A percentile compares a stretch with the other conserved stretches of the same genome.
phyloP scores from a whole-genome alignment of 139 green algal genomes.

The Pycnococcus provasolii region DNA sequence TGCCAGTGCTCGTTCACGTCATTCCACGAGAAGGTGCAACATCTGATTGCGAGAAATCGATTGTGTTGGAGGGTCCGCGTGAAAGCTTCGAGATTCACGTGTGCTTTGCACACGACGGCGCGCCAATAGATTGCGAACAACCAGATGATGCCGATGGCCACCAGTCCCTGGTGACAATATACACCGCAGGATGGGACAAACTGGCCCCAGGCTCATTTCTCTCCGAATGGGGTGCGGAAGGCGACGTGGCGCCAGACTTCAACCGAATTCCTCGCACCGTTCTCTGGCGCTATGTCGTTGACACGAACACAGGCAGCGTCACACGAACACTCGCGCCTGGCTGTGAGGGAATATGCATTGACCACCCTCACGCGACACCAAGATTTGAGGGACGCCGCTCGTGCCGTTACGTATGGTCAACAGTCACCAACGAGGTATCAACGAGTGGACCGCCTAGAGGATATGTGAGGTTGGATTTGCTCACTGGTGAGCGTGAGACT shows the following conservation, averaged over 20 bases:
- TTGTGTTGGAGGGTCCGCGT: neutral
- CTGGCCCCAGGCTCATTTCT: constrained; percentile 9
- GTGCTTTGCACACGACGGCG: constrained; percentile 17
- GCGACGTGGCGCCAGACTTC: constrained; percentile 13
- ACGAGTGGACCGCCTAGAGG: constrained; percentile 3
- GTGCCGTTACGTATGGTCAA: constrained; percentile 16
- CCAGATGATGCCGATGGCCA: too few relatives aligned
- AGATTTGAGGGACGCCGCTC: constrained; percentile 8
- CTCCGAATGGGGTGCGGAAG: constrained; percentile 8
- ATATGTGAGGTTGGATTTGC: constrained; percentile 13
- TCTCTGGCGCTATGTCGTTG: constrained; percentile 9
- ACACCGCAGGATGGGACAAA: constrained; percentile 17
- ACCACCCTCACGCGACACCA: constrained; percentile 22
- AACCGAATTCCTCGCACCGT: constrained; percentile 12
- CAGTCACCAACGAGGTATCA: neutral
- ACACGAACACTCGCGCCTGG: constrained; percentile 6
- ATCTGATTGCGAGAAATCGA: neutral
- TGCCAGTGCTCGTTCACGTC: constrained; percentile 15
- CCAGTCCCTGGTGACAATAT: neutral
- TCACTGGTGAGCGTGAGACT: constrained; percentile 2
- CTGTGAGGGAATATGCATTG: constrained; percentile 12
- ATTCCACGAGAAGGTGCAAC: neutral
- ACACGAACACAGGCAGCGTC: neutral
- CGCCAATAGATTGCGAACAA: neutral
- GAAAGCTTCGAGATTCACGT: constrained; percentile 19